A percentile compares a stretch with the other conserved stretches of the same genome.
These are phyloP conservation scores for Grifola frondosa DNA, from an alignment of 1,284 basidiomycete genomes.

Conservation along the genomic window DNA sequence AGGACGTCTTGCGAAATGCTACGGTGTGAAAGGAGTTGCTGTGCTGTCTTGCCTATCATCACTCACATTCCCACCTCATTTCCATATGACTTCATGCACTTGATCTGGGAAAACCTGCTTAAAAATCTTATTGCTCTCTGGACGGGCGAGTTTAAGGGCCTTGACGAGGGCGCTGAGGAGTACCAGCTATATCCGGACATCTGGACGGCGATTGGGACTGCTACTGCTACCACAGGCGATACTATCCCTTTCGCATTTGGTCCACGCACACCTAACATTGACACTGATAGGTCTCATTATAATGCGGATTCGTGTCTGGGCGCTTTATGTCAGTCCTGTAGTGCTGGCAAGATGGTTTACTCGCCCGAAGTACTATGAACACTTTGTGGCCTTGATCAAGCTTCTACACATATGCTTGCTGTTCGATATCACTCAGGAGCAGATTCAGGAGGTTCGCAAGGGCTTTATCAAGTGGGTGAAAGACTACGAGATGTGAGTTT, in stretches of 20 bases:
- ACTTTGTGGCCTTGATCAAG: conserved; percentile 41
- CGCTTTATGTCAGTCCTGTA: conserved; percentile 38
- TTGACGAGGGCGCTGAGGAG: conserved; percentile 31
- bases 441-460: conserved; percentile 32
- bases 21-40: conserved; percentile 42
- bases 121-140: conserved; percentile 41
- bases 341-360: conserved; percentile 35
- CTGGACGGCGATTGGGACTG: conserved; percentile 42
- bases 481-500: conserved; percentile 40
- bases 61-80: conserved; percentile 40
- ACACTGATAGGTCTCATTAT: conserved; percentile 24
- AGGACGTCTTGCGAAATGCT: conserved; percentile 31
- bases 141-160: conserved; percentile 40
- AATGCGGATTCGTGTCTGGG: conserved; percentile 40
- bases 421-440: conserved; percentile 36
- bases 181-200: conserved; percentile 32
- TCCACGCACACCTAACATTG: conserved; percentile 37
- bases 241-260: conserved; percentile 43
- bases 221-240: conserved; percentile 27
- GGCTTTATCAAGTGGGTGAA: conserved; percentile 42
- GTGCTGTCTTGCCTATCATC: conserved; percentile 35
- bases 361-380: conserved; percentile 36
- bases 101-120: conserved; percentile 43
- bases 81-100: conserved; percentile 49
- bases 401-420: conserved; percentile 41